Evolutionary conservation across 371 early-diverging fungal species (phyloP), one percentile per base, ranked within the genome.

Genomic region (Mucor indicus): DNA sequence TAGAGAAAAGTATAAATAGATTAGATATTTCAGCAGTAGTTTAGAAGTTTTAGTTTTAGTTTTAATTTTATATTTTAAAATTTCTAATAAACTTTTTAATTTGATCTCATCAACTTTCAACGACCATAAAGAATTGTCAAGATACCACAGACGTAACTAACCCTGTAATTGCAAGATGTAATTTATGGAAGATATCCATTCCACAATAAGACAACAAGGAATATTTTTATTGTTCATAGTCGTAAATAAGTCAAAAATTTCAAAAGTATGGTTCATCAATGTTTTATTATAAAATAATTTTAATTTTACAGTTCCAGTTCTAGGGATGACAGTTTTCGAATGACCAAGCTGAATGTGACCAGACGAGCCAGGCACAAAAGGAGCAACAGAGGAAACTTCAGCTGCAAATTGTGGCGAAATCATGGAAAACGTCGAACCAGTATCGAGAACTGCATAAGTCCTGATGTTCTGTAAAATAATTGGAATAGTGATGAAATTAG

Each of bases 221-320:
- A 41, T 22, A 17, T 40, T 41, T 15, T 21, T 13, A 20, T 35
- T 42, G n/a, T 32, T 33, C 12, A 22, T 4, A 12, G 38, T 9
- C 8, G 38, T 24, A 47, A 27, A 47, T 19, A 35, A 22, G 8
- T 50, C 42, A 42, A 50, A 50, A 9, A 50, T 23, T 50, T 50
- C 50, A 35, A 50, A 50, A 5, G 9, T 35, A 50, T 50, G 41
- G 7, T 4, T 33, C n/a, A 19, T n/a, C 7, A 24, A 10, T 22
- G 31, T 41, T 22, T 50, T 50, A 50, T 50, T 50, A 16, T 50
- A 41, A 24, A 41, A 24, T 16, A 50, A 4, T 17, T 50, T 41
- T 7, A 50, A 16, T n/a, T 15, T 16, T 22, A 13, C 3, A 11
- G 2, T 7, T 1, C 50, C 50, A 16, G 23, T 2, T n/a, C 42